A percentile compares a stretch with the other conserved stretches of the same genome.
These are phyloP conservation scores for Polygonum maritimum DNA, from an alignment of 148 eudicot species.

Conservation along the genomic window DNA sequence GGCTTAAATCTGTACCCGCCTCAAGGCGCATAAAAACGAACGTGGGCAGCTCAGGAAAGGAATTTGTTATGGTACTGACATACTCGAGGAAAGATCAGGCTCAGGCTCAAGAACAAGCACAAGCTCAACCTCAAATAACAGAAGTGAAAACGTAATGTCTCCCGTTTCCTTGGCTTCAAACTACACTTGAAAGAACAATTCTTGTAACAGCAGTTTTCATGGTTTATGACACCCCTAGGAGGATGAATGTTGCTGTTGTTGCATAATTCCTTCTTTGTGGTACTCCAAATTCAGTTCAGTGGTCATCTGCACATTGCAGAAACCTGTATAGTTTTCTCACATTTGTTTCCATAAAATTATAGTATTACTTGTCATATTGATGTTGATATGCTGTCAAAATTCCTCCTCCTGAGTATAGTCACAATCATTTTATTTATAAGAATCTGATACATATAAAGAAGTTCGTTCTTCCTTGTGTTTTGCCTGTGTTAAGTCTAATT, in stretches of 20 bases:
- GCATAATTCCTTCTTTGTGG: neutral
- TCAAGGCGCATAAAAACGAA: conserved; percentile 32
- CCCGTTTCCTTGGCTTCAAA: neutral
- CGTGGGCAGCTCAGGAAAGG: conserved; percentile 66
- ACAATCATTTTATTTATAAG: neutral
- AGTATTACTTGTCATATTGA: neutral
- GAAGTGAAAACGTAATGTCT: neutral
- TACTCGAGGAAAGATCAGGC: conserved; percentile 31
- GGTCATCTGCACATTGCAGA: conserved; percentile 13
- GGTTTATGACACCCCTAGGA: neutral
- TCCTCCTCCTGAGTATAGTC: neutral
- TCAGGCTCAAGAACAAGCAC: conserved; percentile 1
- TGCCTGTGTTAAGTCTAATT: too few relatives aligned
- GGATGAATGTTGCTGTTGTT: neutral
- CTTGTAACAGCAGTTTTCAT: neutral
- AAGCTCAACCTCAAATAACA: neutral
- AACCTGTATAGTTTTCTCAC: conserved; percentile 1
- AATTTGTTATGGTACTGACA: conserved; percentile 62
- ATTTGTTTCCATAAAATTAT: neutral
- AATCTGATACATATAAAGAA: neutral
- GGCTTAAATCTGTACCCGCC: conserved; percentile 41
- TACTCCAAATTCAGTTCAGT: neutral
- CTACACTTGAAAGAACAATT: neutral
- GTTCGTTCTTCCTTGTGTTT: too few relatives aligned
- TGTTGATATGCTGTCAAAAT: neutral